Percentiles rank a stretch among this genome's conserved stretches.
Evolutionary conservation across 106 monocot species (phyloP).

Genomic region (Dendrobium officinale): DNA sequence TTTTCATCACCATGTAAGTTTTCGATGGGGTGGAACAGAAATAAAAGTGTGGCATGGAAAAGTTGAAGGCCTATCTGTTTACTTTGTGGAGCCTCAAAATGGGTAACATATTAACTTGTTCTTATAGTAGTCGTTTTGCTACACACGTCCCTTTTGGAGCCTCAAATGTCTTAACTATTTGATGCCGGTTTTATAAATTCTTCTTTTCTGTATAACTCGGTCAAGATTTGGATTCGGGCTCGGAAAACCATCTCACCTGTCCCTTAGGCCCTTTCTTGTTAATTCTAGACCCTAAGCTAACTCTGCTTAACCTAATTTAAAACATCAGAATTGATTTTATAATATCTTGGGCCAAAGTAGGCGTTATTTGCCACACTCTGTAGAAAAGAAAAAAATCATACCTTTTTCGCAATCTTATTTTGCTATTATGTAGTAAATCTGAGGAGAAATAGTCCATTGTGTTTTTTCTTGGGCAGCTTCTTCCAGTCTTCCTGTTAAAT

Average conservation of each 20-base stretch:
- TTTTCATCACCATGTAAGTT: conserved; percentile 47
- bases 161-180: background rate
- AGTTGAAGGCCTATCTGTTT: conserved; percentile 83
- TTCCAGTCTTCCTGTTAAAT: too few species aligned
- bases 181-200: background rate
- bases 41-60: conserved; percentile 95
- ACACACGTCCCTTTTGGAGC: background rate
- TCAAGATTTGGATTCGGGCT: background rate
- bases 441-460: too few species aligned
- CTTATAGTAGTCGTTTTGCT: background rate
- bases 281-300: background rate
- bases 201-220: background rate
- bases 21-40: conserved; percentile 73
- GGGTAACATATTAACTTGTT: conserved; percentile 44
- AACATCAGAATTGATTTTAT: background rate
- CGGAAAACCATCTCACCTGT: background rate
- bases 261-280: background rate
- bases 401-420: background rate
- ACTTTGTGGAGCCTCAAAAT: conserved; percentile 97
- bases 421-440: too few species aligned
- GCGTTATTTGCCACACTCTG: background rate
- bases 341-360: background rate
- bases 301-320: background rate
- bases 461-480: too few species aligned
- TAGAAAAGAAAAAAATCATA: background rate